These are phyloP conservation scores for Mucuna pruriens DNA, from an alignment of 306 rosid species.

Conservation along the genomic window DNA sequence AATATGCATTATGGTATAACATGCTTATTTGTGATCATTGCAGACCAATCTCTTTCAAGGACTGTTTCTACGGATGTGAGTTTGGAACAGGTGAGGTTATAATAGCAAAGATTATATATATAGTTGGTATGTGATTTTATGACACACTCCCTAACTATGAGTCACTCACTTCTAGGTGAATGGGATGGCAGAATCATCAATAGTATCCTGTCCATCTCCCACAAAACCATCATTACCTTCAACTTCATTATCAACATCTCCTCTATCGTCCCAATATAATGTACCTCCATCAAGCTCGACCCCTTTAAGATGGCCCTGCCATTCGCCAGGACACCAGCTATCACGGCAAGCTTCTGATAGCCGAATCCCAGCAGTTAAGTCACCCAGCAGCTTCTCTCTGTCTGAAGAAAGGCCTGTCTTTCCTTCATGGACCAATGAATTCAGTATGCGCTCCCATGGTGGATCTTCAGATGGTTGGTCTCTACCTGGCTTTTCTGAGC, in stretches of 20 bases:
- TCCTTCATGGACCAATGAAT: slow-evolving; percentile 77
- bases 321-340: slow-evolving; percentile 75
- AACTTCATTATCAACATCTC: slow-evolving; percentile 66
- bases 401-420: slow-evolving; percentile 71
- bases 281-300: slow-evolving; percentile 63
- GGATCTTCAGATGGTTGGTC: slow-evolving; percentile 98
- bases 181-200: slow-evolving; percentile 58
- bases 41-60: slow-evolving; percentile 76
- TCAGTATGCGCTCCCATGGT: slow-evolving; percentile 65
- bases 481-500: slow-evolving; percentile 80
- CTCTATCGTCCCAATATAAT: slow-evolving; percentile 65
- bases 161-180: slow-evolving; percentile 62
- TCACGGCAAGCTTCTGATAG: slow-evolving; percentile 67
- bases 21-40: slow-evolving; percentile 30
- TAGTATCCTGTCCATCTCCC: slow-evolving; percentile 61
- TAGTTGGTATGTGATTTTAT: slow-evolving; percentile 11
- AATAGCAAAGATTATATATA: no score
- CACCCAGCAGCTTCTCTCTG: slow-evolving; percentile 60
- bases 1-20: slow-evolving; percentile 22
- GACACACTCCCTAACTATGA: slow-evolving; percentile 3
- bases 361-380: slow-evolving; percentile 61
- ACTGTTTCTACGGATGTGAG: slow-evolving; percentile 70
- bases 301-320: slow-evolving; percentile 57
- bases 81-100: slow-evolving; percentile 70
- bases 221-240: slow-evolving; percentile 70